Evolutionary conservation across 2,329 filamentous ascomycete species (phyloP).

Genomic region (Alternaria rosae): DNA sequence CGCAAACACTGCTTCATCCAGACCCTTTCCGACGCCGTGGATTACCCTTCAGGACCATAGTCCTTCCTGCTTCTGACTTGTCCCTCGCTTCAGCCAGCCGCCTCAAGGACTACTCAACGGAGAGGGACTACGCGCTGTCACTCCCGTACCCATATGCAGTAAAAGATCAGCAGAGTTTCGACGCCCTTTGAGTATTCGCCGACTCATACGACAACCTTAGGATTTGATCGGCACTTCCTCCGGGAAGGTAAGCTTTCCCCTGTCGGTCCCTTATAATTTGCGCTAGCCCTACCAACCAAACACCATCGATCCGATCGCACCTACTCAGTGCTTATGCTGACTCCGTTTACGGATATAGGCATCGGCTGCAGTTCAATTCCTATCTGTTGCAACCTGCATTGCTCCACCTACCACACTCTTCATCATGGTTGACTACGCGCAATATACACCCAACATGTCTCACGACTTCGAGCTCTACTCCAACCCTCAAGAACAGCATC

Average conservation of each 20-base stretch:
- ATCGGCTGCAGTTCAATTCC: conserved; percentile 26
- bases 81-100: conserved; percentile 40
- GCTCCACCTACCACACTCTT: conserved; percentile 10
- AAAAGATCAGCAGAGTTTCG: conserved; percentile 36
- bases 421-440: conserved; percentile 48
- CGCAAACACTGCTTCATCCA: conserved; percentile 35
- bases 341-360: conserved; percentile 25
- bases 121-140: conserved; percentile 34
- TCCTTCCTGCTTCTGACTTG: conserved; percentile 27
- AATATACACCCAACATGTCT: conserved; percentile 42
- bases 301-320: conserved; percentile 19
- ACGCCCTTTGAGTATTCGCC: conserved; percentile 32
- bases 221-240: conserved; percentile 33
- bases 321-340: conserved; percentile 40
- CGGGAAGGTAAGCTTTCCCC: conserved; percentile 45
- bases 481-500: conserved; percentile 40
- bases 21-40: conserved; percentile 20
- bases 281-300: conserved; percentile 27
- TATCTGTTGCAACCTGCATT: conserved; percentile 10
- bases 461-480: conserved; percentile 51
- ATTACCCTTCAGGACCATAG: conserved; percentile 13
- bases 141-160: conserved; percentile 24
- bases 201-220: conserved; percentile 39
- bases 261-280: conserved; percentile 34
- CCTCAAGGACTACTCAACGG: conserved; percentile 26